Percentiles rank a stretch among this genome's conserved stretches.
Conservation (phyloP, 140 eudicot species). For the Anethum foeniculum region DNA sequence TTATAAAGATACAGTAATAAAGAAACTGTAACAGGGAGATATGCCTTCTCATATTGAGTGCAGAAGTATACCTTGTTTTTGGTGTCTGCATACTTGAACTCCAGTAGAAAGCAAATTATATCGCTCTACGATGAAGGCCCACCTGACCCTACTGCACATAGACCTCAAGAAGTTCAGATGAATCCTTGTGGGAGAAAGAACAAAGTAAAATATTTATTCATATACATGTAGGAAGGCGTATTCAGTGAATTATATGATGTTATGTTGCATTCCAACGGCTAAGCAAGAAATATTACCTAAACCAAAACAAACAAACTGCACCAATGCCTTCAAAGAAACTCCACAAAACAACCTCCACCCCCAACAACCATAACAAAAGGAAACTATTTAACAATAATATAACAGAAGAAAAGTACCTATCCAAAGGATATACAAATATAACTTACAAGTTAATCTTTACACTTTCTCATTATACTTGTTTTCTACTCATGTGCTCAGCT, state of each 20-base stretch:
- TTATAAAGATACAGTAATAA: neutral
- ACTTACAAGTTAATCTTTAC: slow-evolving; percentile 29
- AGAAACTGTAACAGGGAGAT: too few relatives aligned
- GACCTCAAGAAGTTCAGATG: slow-evolving; percentile 29
- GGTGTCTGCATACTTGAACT: slow-evolving; percentile 63
- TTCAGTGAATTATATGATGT: neutral
- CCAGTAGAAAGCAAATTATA: slow-evolving; percentile 16
- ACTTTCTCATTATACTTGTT: slow-evolving; percentile 35
- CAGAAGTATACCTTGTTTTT: slow-evolving; percentile 51
- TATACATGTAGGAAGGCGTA: neutral
- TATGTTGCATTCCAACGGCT: neutral
- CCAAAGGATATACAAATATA: slow-evolving; percentile 26
- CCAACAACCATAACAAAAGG: slow-evolving; percentile 51
- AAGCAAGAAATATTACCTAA: neutral
- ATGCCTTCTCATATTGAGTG: neutral
- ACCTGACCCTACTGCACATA: slow-evolving; percentile 38
- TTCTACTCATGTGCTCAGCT: slow-evolving; percentile 31
- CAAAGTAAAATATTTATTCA: slow-evolving; percentile 8
- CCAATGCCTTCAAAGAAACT: slow-evolving; percentile 66
- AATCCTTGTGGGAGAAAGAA: slow-evolving; percentile 38
- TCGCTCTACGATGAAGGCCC: slow-evolving; percentile 30
- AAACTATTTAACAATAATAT: slow-evolving; percentile 11
- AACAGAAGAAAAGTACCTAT: slow-evolving; percentile 19
- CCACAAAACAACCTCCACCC: slow-evolving; percentile 69
- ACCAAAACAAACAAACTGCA: slow-evolving; percentile 28